Conservation (phyloP, 2,329 filamentous ascomycete species). For the Fusarium avenaceum region DNA sequence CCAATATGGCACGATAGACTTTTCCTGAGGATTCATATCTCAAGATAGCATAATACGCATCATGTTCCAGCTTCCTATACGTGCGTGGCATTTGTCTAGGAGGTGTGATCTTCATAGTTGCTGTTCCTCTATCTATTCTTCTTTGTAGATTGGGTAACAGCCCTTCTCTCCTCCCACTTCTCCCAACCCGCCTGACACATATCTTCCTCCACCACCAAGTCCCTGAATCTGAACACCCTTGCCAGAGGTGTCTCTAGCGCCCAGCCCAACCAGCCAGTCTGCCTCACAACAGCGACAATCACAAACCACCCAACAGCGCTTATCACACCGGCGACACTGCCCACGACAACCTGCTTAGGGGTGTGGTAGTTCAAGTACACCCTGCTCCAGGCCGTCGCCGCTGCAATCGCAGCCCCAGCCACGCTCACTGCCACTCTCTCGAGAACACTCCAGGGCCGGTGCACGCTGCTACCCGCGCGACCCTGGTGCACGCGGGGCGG, state of each 20-base stretch:
- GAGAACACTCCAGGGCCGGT: conserved; percentile 68
- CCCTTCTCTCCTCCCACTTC: conserved; percentile 78
- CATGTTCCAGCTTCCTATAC: too few relatives aligned
- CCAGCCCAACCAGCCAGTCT: conserved; percentile 79
- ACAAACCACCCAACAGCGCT: conserved; percentile 85
- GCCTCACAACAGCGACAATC: conserved; percentile 75
- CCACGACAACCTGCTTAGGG: conserved; percentile 85
- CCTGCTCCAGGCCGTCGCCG: conserved; percentile 81
- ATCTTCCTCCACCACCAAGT: conserved; percentile 90
- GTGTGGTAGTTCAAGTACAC: conserved; percentile 97
- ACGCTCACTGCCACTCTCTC: conserved; percentile 70
- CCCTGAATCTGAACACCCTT: conserved; percentile 78
- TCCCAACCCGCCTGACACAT: conserved; percentile 93
- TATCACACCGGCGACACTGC: conserved; percentile 75
- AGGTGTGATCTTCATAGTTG: background rate
- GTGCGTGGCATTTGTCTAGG: background rate
- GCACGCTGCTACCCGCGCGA: conserved; percentile 18
- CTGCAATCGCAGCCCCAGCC: conserved; percentile 72
- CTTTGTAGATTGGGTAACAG: conserved; percentile 47
- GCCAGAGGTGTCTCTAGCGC: conserved; percentile 74
- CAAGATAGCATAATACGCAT: too few relatives aligned
- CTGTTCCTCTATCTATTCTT: conserved; percentile 47
- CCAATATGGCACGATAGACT: too few relatives aligned
- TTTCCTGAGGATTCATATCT: too few relatives aligned
- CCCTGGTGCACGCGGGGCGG: conserved; percentile 59